Evolutionary conservation across 176 grass and related monocot species (phyloP).

Genomic region (Oryza australiensis): DNA sequence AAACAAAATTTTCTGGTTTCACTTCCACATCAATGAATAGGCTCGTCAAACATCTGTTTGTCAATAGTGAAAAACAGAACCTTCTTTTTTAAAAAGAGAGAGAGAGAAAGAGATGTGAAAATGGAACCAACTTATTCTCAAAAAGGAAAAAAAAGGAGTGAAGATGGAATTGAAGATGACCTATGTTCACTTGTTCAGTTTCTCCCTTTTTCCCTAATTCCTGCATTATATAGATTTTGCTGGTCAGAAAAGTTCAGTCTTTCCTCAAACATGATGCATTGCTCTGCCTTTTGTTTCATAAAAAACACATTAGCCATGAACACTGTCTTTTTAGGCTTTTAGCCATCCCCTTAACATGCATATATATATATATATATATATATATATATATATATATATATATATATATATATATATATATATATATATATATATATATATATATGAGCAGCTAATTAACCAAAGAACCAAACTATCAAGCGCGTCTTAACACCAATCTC

Average conservation of each 20-base stretch:
- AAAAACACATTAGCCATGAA: constrained; percentile 3
- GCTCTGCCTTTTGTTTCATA: neutral
- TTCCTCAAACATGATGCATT: constrained; percentile 3
- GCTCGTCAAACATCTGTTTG: neutral
- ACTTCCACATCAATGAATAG: neutral
- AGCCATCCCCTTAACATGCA: neutral
- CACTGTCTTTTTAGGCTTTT: constrained; percentile 2
- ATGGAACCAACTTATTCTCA: neutral
- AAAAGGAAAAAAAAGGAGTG: neutral
- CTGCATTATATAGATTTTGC: neutral
- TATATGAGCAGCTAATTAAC: neutral
- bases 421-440: too few relatives aligned
- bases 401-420: too few relatives aligned
- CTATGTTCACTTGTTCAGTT: neutral
- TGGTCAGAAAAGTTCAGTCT: neutral
- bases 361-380: too few relatives aligned
- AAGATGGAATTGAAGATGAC: neutral
- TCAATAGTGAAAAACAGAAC: neutral
- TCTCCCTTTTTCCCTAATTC: neutral
- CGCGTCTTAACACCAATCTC: neutral
- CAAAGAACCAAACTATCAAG: neutral
- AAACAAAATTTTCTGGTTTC: neutral
- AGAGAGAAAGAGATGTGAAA: neutral
- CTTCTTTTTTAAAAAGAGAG: neutral
- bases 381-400: too few relatives aligned